Evolutionary conservation across 805 yeast genomes (phyloP).

Genomic region (Wickerhamiella shivajii): DNA sequence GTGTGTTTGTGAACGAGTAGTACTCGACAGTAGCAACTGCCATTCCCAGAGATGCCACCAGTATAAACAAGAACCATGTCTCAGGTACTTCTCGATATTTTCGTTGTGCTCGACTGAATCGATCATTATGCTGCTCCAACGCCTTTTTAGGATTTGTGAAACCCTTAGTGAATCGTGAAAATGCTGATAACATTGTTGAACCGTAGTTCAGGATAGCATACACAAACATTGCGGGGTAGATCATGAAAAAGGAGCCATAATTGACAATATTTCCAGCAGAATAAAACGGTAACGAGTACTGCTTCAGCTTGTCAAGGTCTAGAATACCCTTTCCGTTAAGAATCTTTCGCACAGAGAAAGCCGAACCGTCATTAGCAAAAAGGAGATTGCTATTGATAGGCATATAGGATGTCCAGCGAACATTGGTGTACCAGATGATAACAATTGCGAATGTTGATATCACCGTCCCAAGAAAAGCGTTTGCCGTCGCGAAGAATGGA

Average conservation of each 20-base stretch:
- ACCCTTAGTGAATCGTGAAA: constrained; percentile 4
- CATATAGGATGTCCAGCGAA: constrained; percentile 36
- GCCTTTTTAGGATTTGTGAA: constrained; percentile 18
- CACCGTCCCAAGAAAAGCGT: constrained; percentile 26
- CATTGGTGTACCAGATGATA: constrained; percentile 32
- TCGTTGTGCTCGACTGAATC: constrained; percentile 44
- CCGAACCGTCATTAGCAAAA: constrained; percentile 31
- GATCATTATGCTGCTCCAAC: constrained; percentile 30
- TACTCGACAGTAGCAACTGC: constrained; percentile 33
- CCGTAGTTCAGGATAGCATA: constrained; percentile 36
- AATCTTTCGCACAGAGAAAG: constrained; percentile 31
- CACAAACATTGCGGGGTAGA: constrained; percentile 40
- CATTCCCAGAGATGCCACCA: constrained; percentile 31
- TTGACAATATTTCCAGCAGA: constrained; percentile 44
- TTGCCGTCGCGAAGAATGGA: constrained; percentile 31
- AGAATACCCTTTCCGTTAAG: constrained; percentile 33
- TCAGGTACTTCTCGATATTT: constrained; percentile 56
- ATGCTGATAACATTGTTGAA: constrained; percentile 6
- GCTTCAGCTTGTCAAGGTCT: constrained; percentile 33
- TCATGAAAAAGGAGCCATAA: constrained; percentile 42
- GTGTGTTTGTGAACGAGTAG: constrained; percentile 30
- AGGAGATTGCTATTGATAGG: constrained; percentile 34
- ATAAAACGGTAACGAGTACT: constrained; percentile 53
- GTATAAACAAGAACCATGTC: constrained; percentile 45
- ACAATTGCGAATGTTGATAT: constrained; percentile 23